Evolutionary conservation across 2,329 filamentous ascomycete species (phyloP).

Genomic region (Madurella fahalii): DNA sequence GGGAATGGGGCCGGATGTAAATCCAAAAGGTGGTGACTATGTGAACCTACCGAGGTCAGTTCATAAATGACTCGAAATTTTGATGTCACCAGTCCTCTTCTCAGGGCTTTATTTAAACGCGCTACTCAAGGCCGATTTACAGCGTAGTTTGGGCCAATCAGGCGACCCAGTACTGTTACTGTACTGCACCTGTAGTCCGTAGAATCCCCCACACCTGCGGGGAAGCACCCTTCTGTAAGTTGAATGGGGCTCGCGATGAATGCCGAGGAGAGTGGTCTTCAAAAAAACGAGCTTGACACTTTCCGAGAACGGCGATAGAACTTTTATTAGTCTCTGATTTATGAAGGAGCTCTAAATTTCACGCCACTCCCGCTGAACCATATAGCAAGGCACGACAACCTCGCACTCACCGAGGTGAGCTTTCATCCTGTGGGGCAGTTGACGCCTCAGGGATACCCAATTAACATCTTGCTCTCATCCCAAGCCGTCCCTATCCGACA

Average conservation of each 20-base stretch:
- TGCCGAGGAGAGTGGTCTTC: not conserved
- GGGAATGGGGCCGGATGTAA: not conserved
- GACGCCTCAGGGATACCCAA: not conserved
- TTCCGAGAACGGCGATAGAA: too few relatives aligned
- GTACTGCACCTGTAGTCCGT: not conserved
- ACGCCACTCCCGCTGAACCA: too few relatives aligned
- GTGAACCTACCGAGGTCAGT: constrained; percentile 3
- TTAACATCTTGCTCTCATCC: not conserved
- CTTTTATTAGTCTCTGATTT: too few relatives aligned
- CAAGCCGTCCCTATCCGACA: too few relatives aligned
- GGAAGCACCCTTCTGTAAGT: not conserved
- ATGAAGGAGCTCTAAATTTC: too few relatives aligned
- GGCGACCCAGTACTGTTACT: not conserved
- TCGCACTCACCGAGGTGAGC: not conserved
- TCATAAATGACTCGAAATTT: constrained; percentile 11
- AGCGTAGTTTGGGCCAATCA: not conserved
- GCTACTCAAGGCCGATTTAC: not conserved
- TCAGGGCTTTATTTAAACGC: too few relatives aligned
- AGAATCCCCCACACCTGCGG: not conserved
- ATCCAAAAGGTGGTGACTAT: not conserved
- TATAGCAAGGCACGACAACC: too few relatives aligned
- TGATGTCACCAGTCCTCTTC: not conserved
- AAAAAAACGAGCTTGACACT: not conserved
- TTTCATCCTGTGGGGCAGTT: not conserved
- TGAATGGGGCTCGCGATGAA: not conserved